These are phyloP conservation scores for Vaccinium vitisidaea DNA, from an alignment of 148 eudicot species.

Conservation along the genomic window DNA sequence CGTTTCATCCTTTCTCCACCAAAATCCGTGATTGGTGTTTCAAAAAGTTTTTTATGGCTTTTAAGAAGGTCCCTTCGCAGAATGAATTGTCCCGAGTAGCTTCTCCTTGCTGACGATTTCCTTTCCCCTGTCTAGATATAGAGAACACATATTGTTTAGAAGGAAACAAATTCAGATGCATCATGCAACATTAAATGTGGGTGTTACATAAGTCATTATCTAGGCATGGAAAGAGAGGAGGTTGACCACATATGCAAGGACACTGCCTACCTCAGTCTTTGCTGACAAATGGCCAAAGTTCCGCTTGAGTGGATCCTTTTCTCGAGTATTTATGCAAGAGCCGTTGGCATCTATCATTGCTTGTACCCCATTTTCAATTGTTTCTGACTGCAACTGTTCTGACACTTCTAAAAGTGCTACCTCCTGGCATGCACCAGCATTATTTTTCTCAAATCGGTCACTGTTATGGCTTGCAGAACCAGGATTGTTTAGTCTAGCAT, in stretches of 20 bases:
- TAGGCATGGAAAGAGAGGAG: neutral
- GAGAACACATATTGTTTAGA: neutral
- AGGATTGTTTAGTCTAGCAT: neutral
- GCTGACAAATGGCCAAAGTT: constrained; percentile 24
- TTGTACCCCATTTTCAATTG: neutral
- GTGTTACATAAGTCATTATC: neutral
- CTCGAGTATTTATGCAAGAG: constrained; percentile 16
- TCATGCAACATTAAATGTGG: neutral
- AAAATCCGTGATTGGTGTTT: constrained; percentile 17
- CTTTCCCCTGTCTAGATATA: constrained; percentile 24
- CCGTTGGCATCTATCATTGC: constrained; percentile 9
- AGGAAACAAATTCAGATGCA: neutral
- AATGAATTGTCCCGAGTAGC: constrained; percentile 32
- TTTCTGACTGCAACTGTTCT: constrained; percentile 13
- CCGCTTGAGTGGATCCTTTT: constrained; percentile 18
- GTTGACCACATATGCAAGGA: neutral
- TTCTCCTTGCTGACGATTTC: constrained; percentile 26
- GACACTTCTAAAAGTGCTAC: constrained; percentile 12
- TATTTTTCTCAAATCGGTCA: neutral
- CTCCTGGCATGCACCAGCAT: constrained; percentile 1
- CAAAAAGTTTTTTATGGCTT: constrained; percentile 20
- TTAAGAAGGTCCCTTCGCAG: constrained; percentile 29
- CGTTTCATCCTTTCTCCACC: constrained; percentile 14
- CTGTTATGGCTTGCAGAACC: neutral
- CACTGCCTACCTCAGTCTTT: constrained; percentile 26